Percentiles rank a stretch among this genome's conserved stretches.
Evolutionary conservation across 192 early-diverging fungal genomes (phyloP).

Genomic region (Neocallimastix lanati): DNA sequence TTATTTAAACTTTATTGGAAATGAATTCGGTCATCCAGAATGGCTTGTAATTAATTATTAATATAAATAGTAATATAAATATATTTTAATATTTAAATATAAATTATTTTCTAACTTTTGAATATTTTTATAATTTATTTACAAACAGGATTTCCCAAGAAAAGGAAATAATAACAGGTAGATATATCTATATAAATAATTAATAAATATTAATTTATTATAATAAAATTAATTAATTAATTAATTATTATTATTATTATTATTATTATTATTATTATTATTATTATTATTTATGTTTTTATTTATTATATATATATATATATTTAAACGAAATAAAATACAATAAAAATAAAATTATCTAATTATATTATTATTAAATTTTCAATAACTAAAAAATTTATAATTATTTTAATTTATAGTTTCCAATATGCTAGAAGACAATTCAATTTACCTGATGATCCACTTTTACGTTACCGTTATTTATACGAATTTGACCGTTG

Average conservation of each 20-base stretch:
- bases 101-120: neutral
- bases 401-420: slow-evolving; percentile 21
- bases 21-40: slow-evolving; percentile 83
- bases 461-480: slow-evolving; percentile 76
- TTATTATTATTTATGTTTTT: too few relatives aligned
- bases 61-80: neutral
- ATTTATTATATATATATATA: too few relatives aligned
- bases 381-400: too few relatives aligned
- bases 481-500: slow-evolving; percentile 73
- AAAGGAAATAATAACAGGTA: slow-evolving; percentile 45
- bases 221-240: too few relatives aligned
- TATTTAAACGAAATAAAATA: too few relatives aligned
- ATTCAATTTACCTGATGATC: slow-evolving; percentile 80
- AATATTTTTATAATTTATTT: too few relatives aligned
- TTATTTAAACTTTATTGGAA: slow-evolving; percentile 86
- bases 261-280: too few relatives aligned
- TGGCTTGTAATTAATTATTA: slow-evolving; percentile 40
- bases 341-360: too few relatives aligned
- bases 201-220: too few relatives aligned
- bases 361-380: too few relatives aligned
- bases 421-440: slow-evolving; percentile 91
- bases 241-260: too few relatives aligned
- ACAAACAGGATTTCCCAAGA: slow-evolving; percentile 76
- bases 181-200: too few relatives aligned
- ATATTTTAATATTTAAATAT: neutral